phyloP scores from a whole-genome alignment of 495 filamentous ascomycete species.

The Aspergillus egyptiacus region DNA sequence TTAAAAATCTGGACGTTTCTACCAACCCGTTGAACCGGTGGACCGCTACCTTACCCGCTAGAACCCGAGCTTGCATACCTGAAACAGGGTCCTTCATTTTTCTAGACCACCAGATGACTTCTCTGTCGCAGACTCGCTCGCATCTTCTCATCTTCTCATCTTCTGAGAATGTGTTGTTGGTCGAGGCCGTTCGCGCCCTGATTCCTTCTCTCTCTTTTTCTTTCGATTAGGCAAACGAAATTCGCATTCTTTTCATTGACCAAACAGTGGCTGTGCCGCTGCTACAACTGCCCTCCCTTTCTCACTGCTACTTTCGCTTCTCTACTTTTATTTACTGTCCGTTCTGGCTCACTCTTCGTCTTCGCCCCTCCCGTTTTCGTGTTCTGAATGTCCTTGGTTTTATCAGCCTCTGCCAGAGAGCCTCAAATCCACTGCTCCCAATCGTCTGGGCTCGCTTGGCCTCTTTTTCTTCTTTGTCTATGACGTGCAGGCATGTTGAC shows the following conservation, averaged over 20 bases:
- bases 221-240: conserved; percentile 1
- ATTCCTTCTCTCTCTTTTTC: background rate
- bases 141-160: background rate
- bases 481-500: conserved; percentile 16
- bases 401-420: background rate
- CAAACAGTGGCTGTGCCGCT: conserved; percentile 11
- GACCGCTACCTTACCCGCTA: too few relatives aligned
- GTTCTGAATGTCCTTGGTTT: background rate
- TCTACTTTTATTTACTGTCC: background rate
- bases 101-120: too few relatives aligned
- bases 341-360: background rate
- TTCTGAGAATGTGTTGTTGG: background rate
- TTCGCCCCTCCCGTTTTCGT: background rate
- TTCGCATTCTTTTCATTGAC: background rate
- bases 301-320: background rate
- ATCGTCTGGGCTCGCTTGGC: conserved; percentile 8
- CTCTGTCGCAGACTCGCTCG: too few relatives aligned
- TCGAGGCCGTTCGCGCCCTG: background rate
- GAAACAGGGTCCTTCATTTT: conserved; percentile 17
- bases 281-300: conserved; percentile 7
- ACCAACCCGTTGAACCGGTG: too few relatives aligned
- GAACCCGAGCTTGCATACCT: conserved; percentile 3
- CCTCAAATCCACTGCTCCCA: background rate
- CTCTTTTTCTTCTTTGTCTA: conserved; percentile 2
- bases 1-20: too few relatives aligned